phyloP scores from a whole-genome alignment of 2,329 filamentous ascomycete genomes.

The Colletotrichum truncatum region DNA sequence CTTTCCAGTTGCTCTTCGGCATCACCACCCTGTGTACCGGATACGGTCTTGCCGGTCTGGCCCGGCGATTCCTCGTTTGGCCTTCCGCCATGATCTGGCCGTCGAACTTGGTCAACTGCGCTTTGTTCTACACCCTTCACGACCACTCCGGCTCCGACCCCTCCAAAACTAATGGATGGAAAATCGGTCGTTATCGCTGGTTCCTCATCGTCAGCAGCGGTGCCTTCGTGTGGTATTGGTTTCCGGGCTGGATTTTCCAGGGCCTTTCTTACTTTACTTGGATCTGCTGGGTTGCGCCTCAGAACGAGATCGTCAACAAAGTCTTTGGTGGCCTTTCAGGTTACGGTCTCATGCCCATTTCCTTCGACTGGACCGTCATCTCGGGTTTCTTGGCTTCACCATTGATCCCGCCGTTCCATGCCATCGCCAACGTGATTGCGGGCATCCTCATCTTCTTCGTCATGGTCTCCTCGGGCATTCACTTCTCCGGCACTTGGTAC shows the following conservation, averaged over 20 bases:
- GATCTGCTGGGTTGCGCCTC: slow-evolving; percentile 69
- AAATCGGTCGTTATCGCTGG: slow-evolving; percentile 64
- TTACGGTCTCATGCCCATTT: slow-evolving; percentile 69
- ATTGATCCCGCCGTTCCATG: slow-evolving; percentile 67
- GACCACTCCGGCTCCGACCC: slow-evolving; percentile 65
- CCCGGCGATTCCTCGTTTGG: slow-evolving; percentile 66
- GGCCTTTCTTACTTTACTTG: slow-evolving; percentile 70
- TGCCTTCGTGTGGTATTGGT: slow-evolving; percentile 68
- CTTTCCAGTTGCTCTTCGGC: slow-evolving; percentile 67
- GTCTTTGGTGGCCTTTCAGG: slow-evolving; percentile 71
- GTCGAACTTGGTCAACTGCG: slow-evolving; percentile 66
- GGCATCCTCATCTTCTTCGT: slow-evolving; percentile 63
- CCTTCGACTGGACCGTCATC: slow-evolving; percentile 73
- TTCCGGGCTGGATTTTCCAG: slow-evolving; percentile 70
- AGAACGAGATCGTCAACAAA: slow-evolving; percentile 70
- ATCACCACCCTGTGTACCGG: slow-evolving; percentile 71
- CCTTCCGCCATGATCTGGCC: slow-evolving; percentile 75
- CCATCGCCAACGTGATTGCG: slow-evolving; percentile 66
- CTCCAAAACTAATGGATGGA: slow-evolving; percentile 63
- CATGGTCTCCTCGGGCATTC: slow-evolving; percentile 65
- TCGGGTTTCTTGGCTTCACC: slow-evolving; percentile 66
- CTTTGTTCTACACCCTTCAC: slow-evolving; percentile 72
- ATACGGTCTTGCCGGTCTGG: slow-evolving; percentile 69
- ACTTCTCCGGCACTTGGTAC: slow-evolving; percentile 66
- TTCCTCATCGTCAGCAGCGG: slow-evolving; percentile 62